Conservation (phyloP, 179 eudicot species). For the Beta macrorhiza region DNA sequence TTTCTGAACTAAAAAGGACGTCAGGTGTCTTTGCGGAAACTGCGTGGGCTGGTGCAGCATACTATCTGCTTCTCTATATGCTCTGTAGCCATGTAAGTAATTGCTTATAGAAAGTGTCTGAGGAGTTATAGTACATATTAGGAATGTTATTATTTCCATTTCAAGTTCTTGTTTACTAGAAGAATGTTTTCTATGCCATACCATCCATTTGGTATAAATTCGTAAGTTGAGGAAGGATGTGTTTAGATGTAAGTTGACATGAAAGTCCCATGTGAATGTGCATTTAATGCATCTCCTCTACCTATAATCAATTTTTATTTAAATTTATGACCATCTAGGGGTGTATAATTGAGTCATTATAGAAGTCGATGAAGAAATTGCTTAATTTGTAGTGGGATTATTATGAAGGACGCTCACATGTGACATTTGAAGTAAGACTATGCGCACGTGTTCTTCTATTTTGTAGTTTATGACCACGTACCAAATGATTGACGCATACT, state of each 20-base stretch:
- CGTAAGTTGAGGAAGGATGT: background rate
- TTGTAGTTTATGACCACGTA: too few relatives aligned
- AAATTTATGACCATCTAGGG: background rate
- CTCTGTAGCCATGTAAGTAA: slow-evolving; percentile 92
- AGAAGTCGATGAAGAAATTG: background rate
- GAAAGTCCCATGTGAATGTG: background rate
- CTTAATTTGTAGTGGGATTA: background rate
- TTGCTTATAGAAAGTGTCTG: background rate
- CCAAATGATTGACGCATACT: too few relatives aligned
- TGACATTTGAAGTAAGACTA: too few relatives aligned
- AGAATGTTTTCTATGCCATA: background rate
- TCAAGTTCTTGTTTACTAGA: background rate
- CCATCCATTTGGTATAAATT: background rate
- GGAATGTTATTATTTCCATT: background rate
- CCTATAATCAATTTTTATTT: background rate
- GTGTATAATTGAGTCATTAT: background rate
- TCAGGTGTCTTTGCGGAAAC: slow-evolving; percentile 96
- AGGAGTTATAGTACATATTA: background rate
- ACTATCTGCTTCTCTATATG: slow-evolving; percentile 83
- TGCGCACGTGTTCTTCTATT: too few relatives aligned
- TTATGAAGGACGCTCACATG: background rate
- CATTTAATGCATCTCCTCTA: background rate
- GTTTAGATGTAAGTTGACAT: background rate
- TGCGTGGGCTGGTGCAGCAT: slow-evolving; percentile 99
- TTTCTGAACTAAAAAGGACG: slow-evolving; percentile 84